Conservation (phyloP, 257 asterid species). For the Lycium ferocissimum region DNA sequence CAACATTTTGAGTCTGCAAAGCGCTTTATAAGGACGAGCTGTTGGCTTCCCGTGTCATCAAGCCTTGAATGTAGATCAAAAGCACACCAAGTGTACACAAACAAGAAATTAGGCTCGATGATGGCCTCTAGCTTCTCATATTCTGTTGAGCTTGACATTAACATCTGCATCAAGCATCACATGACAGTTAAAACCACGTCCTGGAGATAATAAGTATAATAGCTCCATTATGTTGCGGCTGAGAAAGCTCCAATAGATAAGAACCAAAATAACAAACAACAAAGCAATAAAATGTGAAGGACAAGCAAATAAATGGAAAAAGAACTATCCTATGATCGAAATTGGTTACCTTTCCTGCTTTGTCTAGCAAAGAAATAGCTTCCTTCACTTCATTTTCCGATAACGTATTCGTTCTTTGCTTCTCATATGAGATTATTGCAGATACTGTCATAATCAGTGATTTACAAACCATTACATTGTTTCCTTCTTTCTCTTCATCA, state of each 20-base stretch:
- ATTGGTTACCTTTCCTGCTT: constrained; percentile 82
- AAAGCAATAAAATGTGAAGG: background rate
- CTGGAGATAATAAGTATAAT: constrained; percentile 7
- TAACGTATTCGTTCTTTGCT: constrained; percentile 53
- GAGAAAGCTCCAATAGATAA: background rate
- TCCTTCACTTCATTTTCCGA: constrained; percentile 71
- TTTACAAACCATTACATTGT: constrained; percentile 67
- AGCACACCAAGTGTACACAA: constrained; percentile 86
- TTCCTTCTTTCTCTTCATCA: constrained; percentile 63
- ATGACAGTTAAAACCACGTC: constrained; percentile 9
- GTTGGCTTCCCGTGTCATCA: constrained; percentile 65
- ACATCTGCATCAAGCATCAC: constrained; percentile 58
- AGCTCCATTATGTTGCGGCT: background rate
- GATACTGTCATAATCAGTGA: constrained; percentile 75
- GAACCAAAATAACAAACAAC: background rate
- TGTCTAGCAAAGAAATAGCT: constrained; percentile 71
- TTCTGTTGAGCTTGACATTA: constrained; percentile 52
- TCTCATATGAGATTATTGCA: constrained; percentile 77
- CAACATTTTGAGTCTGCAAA: constrained; percentile 69
- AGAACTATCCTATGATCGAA: background rate
- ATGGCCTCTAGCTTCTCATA: constrained; percentile 44
- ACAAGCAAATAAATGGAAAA: background rate
- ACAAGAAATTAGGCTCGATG: constrained; percentile 65
- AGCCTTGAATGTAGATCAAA: constrained; percentile 74
- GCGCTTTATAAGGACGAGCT: constrained; percentile 66